Conservation (phyloP, 2,329 filamentous ascomycete species). For the Sordariomycetes sp. region DNA sequence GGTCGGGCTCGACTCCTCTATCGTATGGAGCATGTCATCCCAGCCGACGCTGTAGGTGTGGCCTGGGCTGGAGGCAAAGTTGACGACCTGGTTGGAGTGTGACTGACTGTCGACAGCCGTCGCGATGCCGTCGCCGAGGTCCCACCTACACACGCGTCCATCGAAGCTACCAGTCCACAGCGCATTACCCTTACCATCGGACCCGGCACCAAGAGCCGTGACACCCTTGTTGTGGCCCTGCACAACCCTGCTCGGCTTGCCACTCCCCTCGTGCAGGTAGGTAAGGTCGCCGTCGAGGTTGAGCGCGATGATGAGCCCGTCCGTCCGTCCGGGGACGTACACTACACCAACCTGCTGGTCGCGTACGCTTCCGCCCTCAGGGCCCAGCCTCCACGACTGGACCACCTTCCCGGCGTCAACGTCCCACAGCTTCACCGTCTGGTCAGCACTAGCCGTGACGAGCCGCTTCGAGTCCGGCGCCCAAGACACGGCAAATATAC, state of each 20-base stretch:
- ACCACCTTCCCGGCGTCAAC: conserved; percentile 64
- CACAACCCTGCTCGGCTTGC: conserved; percentile 59
- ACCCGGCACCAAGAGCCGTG: conserved; percentile 50
- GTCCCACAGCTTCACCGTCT: conserved; percentile 93
- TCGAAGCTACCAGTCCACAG: conserved; percentile 90
- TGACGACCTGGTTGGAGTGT: conserved; percentile 78
- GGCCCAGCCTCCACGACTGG: conserved; percentile 78
- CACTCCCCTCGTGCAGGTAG: conserved; percentile 67
- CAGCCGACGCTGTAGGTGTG: conserved; percentile 81
- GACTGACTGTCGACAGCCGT: conserved; percentile 65
- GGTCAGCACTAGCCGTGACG: conserved; percentile 86
- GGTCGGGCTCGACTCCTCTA: conserved; percentile 64
- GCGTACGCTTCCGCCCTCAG: conserved; percentile 58
- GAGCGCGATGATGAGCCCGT: conserved; percentile 82
- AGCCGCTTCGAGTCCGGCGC: conserved; percentile 74
- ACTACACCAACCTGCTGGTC: conserved; percentile 94
- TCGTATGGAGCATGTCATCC: conserved; percentile 80
- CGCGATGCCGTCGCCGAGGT: conserved; percentile 58
- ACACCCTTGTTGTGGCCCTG: conserved; percentile 89
- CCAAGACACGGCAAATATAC: conserved; percentile 90
- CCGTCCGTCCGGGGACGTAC: conserved; percentile 71
- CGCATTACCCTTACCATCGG: conserved; percentile 46
- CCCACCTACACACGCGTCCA: conserved; percentile 77
- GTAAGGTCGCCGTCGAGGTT: conserved; percentile 83
- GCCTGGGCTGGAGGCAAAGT: conserved; percentile 52